Evolutionary conservation across 441 rosid species (phyloP).

Genomic region (Erodium moschatum): DNA sequence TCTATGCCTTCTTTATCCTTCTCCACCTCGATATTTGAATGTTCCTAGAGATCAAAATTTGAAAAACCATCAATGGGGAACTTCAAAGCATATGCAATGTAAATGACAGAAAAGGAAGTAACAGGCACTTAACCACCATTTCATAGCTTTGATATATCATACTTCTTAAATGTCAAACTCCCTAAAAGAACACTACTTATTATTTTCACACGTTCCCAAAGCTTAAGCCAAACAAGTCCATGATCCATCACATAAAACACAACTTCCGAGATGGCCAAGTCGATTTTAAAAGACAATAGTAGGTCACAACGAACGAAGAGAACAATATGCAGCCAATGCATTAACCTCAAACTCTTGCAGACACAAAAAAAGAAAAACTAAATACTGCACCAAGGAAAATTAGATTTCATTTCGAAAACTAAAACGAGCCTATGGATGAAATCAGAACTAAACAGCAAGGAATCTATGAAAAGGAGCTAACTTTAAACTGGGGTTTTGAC

Average conservation of each 20-base stretch:
- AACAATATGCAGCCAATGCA: not conserved
- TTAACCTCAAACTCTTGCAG: not conserved
- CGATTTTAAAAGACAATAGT: not conserved
- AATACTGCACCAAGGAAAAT: too few relatives aligned
- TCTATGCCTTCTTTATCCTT: conserved; percentile 33
- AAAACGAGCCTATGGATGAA: too few relatives aligned
- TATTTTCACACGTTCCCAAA: not conserved
- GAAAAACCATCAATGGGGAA: too few relatives aligned
- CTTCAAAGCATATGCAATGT: not conserved
- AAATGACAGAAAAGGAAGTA: not conserved
- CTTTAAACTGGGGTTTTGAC: not conserved
- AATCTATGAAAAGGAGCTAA: not conserved
- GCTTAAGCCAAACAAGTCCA: not conserved
- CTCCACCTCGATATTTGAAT: conserved; percentile 52
- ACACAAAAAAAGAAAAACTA: not conserved
- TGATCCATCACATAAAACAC: not conserved
- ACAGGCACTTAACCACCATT: not conserved
- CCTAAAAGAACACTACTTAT: not conserved
- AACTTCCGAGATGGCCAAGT: not conserved
- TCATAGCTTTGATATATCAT: not conserved
- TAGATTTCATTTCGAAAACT: too few relatives aligned
- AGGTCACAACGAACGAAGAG: not conserved
- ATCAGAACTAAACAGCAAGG: not conserved
- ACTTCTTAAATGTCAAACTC: not conserved
- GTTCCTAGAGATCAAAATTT: conserved; percentile 28